These are phyloP conservation scores for Saccharomycopsis schoenii DNA, from an alignment of 805 yeast species.

Conservation along the genomic window DNA sequence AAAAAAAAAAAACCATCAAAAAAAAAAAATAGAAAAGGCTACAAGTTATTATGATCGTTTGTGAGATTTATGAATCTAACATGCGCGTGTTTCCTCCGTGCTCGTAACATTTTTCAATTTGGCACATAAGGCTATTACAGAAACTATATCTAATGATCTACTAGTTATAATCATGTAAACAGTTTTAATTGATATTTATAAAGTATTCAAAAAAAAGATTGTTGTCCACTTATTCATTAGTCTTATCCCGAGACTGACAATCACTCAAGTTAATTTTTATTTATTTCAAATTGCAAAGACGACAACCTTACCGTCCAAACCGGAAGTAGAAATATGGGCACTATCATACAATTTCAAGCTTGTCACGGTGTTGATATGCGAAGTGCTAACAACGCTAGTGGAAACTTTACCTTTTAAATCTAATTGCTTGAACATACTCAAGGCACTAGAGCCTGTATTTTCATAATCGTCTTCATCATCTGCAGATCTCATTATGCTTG, in stretches of 20 bases:
- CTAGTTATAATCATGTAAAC: no score
- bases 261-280: no score
- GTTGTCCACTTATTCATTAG: no score
- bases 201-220: no score
- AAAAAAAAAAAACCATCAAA: no score
- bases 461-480: constrained; percentile 47
- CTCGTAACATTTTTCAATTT: neutral
- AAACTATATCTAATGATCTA: no score
- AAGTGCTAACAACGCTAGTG: constrained; percentile 41
- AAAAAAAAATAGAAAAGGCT: no score
- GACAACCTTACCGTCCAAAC: constrained; percentile 88
- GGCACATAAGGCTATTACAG: neutral
- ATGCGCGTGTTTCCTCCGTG: neutral
- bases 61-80: neutral
- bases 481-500: constrained; percentile 19
- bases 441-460: constrained; percentile 58
- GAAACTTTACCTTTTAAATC: constrained; percentile 83
- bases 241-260: no score
- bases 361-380: constrained; percentile 86
- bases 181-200: no score
- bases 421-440: constrained; percentile 90
- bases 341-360: constrained; percentile 44
- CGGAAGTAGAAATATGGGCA: constrained; percentile 60
- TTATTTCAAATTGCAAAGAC: constrained; percentile 37
- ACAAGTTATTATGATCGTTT: no score